Conservation (phyloP, 1,139 yeast species). For the Chernovozyma sophiae-reginae region DNA sequence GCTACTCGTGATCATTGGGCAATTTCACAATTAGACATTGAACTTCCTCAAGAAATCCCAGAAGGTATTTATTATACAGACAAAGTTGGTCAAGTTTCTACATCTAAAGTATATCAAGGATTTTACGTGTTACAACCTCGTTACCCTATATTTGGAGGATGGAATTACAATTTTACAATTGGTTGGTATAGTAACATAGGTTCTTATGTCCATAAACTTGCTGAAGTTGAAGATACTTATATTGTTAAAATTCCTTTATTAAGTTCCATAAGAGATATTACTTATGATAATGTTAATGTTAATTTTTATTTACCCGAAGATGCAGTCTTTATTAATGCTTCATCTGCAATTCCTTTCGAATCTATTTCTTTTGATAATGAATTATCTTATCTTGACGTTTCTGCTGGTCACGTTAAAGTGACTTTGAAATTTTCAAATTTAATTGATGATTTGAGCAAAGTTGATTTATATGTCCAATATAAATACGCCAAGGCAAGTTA, state of each 20-base stretch:
- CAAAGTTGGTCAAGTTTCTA: conserved; percentile 91
- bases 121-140: conserved; percentile 73
- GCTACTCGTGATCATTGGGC: conserved; percentile 42
- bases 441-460: conserved; percentile 63
- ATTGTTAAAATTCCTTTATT: conserved; percentile 67
- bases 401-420: conserved; percentile 77
- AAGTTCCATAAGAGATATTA: conserved; percentile 65
- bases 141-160: conserved; percentile 90
- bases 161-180: conserved; percentile 93
- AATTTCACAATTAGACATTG: conserved; percentile 39
- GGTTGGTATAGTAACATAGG: conserved; percentile 76
- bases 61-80: conserved; percentile 77
- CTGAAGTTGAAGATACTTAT: conserved; percentile 47
- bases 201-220: conserved; percentile 44
- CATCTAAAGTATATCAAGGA: conserved; percentile 51
- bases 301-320: conserved; percentile 85
- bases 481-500: conserved; percentile 51
- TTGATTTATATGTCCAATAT: conserved; percentile 61
- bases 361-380: conserved; percentile 37
- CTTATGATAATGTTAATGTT: conserved; percentile 60
- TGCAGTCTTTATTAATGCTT: conserved; percentile 57
- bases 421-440: conserved; percentile 58
- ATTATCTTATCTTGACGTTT: conserved; percentile 71
- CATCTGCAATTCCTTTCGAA: conserved; percentile 51
- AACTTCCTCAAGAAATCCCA: conserved; percentile 38